Evolutionary conservation across 2,329 filamentous ascomycete species (phyloP).

Genomic region (Cryphonectria carpinicola): DNA sequence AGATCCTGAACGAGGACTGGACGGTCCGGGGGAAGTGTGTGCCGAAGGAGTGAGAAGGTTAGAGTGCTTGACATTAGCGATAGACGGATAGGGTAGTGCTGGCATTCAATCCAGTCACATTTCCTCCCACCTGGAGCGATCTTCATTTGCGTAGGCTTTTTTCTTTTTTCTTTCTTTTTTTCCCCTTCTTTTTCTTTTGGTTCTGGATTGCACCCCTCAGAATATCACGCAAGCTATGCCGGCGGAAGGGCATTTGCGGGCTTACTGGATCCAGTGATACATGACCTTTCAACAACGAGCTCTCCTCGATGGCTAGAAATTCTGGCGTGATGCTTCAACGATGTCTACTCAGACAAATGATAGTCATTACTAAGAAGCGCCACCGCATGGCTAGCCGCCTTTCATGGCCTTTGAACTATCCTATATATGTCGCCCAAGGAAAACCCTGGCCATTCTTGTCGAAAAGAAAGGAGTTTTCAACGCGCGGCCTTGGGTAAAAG

Average conservation of each 20-base stretch:
- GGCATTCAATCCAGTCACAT: neutral
- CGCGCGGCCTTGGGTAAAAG: neutral
- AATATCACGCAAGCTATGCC: neutral
- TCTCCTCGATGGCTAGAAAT: neutral
- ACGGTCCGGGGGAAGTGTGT: neutral
- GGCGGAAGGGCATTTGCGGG: neutral
- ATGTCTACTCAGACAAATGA: neutral
- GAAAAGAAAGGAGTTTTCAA: neutral
- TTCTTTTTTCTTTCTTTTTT: neutral
- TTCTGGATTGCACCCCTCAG: neutral
- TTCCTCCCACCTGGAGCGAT: neutral
- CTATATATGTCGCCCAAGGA: no score
- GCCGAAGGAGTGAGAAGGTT: neutral
- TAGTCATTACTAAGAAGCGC: neutral
- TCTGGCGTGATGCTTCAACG: neutral
- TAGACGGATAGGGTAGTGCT: neutral
- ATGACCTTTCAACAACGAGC: neutral
- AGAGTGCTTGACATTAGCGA: neutral
- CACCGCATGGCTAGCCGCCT: neutral
- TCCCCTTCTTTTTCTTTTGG: neutral
- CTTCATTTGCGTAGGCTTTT: neutral
- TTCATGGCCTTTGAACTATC: no score
- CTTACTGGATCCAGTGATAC: neutral
- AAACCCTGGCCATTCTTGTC: neutral
- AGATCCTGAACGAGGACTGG: conserved; percentile 29